These are phyloP conservation scores for Santalum album DNA, from an alignment of 164 flowering plant genomes.

Conservation along the genomic window DNA sequence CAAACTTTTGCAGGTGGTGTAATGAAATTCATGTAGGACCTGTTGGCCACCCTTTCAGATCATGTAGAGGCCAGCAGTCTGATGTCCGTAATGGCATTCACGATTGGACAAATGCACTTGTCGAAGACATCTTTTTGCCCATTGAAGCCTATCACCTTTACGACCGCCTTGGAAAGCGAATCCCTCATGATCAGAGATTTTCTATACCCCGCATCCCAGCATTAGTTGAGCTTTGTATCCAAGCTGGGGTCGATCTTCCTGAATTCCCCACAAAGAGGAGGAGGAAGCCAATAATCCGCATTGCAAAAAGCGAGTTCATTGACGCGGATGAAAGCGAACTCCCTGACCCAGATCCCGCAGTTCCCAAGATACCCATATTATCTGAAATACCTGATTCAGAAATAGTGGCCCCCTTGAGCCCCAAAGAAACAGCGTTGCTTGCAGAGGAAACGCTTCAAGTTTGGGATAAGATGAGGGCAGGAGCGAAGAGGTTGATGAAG, in stretches of 20 bases:
- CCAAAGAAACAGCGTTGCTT: conserved; percentile 44
- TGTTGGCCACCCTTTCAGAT: conserved; percentile 79
- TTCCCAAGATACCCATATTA: conserved; percentile 25
- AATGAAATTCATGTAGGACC: conserved; percentile 90
- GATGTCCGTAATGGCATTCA: conserved; percentile 58
- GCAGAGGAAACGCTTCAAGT: conserved; percentile 73
- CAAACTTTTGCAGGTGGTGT: conserved; percentile 50
- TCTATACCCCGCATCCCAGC: conserved; percentile 82
- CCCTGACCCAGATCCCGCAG: conserved; percentile 53
- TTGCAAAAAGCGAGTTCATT: conserved; percentile 59
- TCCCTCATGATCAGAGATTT: conserved; percentile 74
- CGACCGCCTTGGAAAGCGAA: conserved; percentile 83
- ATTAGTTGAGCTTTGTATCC: conserved; percentile 87
- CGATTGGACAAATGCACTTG: conserved; percentile 60
- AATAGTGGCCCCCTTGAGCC: conserved; percentile 35
- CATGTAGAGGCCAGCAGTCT: conserved; percentile 66
- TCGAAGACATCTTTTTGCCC: conserved; percentile 67
- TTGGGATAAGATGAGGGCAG: conserved; percentile 79
- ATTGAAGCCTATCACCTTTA: conserved; percentile 77
- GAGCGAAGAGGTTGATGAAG: conserved; percentile 73
- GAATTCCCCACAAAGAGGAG: conserved; percentile 85
- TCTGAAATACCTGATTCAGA: conserved; percentile 54
- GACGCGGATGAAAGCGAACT: conserved; percentile 95
- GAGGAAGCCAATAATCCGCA: conserved; percentile 80
- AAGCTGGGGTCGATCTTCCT: conserved; percentile 87